Evolutionary conservation across 2,329 filamentous ascomycete genomes (phyloP).

Genomic region (Metarhizium rileyi): DNA sequence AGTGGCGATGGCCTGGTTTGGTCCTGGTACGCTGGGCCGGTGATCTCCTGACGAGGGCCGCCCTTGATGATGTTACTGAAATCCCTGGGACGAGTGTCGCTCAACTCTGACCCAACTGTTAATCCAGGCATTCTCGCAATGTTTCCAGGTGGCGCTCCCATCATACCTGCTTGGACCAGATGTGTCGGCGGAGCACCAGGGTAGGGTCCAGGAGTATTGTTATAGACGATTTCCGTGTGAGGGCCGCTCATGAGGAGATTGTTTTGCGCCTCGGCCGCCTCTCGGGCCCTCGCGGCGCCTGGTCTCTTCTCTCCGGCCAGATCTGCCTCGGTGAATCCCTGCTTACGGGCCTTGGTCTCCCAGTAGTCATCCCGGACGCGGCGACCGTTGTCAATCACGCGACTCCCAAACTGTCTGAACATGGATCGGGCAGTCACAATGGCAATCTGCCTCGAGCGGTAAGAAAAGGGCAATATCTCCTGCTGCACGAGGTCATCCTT

Average conservation of each 20-base stretch:
- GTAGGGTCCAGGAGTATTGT: constrained; percentile 58
- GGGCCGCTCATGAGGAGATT: constrained; percentile 54
- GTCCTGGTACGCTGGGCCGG: constrained; percentile 81
- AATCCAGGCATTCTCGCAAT: constrained; percentile 74
- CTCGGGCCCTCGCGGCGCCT: constrained; percentile 78
- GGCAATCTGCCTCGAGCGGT: constrained; percentile 94
- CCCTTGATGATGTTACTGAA: constrained; percentile 70
- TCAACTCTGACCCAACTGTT: constrained; percentile 67
- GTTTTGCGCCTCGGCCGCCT: constrained; percentile 64
- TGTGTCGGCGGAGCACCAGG: constrained; percentile 58
- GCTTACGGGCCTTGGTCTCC: constrained; percentile 94
- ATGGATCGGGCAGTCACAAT: constrained; percentile 96
- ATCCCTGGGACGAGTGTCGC: constrained; percentile 67
- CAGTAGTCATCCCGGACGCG: constrained; percentile 96
- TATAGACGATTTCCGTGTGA: constrained; percentile 83
- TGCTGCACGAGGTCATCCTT: constrained; percentile 95
- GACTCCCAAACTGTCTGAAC: constrained; percentile 96
- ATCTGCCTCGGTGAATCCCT: constrained; percentile 96
- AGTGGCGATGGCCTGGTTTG: constrained; percentile 67
- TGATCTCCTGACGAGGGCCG: constrained; percentile 80
- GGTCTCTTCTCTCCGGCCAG: constrained; percentile 92
- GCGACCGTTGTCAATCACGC: constrained; percentile 81
- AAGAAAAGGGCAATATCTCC: constrained; percentile 94
- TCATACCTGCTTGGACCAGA: constrained; percentile 63
- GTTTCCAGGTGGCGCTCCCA: constrained; percentile 52